Base-by-base conservation (phyloP, 2,329 filamentous ascomycete species). In the Sporothrix curviconia region DNA sequence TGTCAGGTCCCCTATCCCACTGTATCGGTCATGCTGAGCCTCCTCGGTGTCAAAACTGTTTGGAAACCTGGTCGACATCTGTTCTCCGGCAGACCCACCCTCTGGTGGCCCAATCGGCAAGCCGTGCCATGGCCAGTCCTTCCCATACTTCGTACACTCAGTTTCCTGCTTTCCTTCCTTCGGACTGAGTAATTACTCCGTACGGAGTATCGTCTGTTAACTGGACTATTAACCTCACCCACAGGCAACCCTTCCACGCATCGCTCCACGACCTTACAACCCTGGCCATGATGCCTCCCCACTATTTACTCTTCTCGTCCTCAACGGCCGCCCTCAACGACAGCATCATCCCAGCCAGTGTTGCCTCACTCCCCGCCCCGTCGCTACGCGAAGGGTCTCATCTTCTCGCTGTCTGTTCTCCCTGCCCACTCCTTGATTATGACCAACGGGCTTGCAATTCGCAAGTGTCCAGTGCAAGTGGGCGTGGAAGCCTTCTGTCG, bases 31-130 rank as follows among this genome's bases (percentile, higher is more conserved):
- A 9, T 47, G 42, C 40, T 36, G 30, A 39, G 52, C 52, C 52
- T 39, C 52, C 30, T 55, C 28, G n/a, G 28, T 46, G 52, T 46
- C 40, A 47, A 39, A n/a, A 55, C 22, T 19, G 52, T 55, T 55
- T 55, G 52, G 30, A 42, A 37, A 14, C 52, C 40, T 17, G 39
- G 52, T 36, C 42, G 19, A 28, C 14, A 22, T 46, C 40, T 47
- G 28, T 46, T 47, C 52, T 47, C 52, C 7, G 50, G 24, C 11
- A 40, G 11, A 3, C n/a, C 25, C 14, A 30, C 25, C 9, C 4
- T n/a, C 34, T 42, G 37, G n/a, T 32, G 37, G 37, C n/a, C 50
- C 37, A 53, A 42, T 43, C 37, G 50, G 50, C 28, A 2, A 39
- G 14, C 15, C 36, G n/a, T 30, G 36, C 37, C 37, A 19, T 34